Conservation (phyloP, 2,329 filamentous ascomycete species). For the Laburnicola sp. region DNA sequence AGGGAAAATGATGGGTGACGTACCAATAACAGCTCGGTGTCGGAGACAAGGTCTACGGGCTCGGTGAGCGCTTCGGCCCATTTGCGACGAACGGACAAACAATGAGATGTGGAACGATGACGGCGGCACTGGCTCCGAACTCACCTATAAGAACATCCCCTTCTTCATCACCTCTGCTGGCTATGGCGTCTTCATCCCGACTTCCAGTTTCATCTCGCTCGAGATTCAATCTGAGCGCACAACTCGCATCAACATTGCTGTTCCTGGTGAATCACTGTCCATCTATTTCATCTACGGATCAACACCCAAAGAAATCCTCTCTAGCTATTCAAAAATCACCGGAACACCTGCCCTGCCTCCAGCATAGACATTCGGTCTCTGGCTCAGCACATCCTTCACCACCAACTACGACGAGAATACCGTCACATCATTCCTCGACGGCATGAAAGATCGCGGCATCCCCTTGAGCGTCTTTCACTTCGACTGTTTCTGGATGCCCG, state of each 20-base stretch:
- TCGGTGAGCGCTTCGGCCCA: constrained; percentile 16
- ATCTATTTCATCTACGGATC: constrained; percentile 17
- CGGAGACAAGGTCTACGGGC: constrained; percentile 17
- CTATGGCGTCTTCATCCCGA: constrained; percentile 19
- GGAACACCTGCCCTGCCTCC: constrained; percentile 16
- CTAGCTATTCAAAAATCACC: constrained; percentile 13
- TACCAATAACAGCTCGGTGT: constrained; percentile 18
- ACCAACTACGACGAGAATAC: constrained; percentile 18
- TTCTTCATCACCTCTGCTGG: constrained; percentile 21
- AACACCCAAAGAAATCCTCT: constrained; percentile 13
- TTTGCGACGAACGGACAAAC: constrained; percentile 17
- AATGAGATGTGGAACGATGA: constrained; percentile 20
- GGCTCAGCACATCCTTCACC: constrained; percentile 17
- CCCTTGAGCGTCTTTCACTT: constrained; percentile 19
- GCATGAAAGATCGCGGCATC: constrained; percentile 16
- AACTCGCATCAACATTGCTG: constrained; percentile 16
- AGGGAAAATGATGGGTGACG: constrained; percentile 17
- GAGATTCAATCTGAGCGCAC: constrained; percentile 18
- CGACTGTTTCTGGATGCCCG: constrained; percentile 20
- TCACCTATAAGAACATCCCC: constrained; percentile 20
- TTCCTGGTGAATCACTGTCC: constrained; percentile 16
- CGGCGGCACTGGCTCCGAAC: constrained; percentile 18
- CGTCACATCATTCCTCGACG: constrained; percentile 16
- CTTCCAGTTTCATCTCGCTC: constrained; percentile 13
- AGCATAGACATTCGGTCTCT: constrained; percentile 18